Percentiles rank a stretch among this genome's conserved stretches.
phyloP scores from a whole-genome alignment of 768 basidiomycete species.

The Boletus sensibilis region DNA sequence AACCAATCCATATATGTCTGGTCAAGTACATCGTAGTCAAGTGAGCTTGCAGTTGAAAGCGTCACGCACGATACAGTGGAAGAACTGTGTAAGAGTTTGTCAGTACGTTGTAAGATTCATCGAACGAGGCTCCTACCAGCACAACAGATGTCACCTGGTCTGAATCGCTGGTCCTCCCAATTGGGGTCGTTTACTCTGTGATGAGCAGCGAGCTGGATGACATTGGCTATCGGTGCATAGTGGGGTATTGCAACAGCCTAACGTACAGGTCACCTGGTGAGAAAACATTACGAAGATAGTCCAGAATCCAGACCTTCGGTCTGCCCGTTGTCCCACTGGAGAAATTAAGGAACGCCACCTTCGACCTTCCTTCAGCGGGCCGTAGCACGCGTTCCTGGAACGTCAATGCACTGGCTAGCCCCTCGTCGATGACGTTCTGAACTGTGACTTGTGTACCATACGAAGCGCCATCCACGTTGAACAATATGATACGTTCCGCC shows the following conservation, averaged over 20 bases:
- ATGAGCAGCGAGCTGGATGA: slow-evolving; percentile 59
- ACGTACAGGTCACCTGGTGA: background rate
- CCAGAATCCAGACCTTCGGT: slow-evolving; percentile 54
- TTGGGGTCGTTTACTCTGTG: slow-evolving; percentile 45
- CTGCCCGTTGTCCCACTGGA: slow-evolving; percentile 76
- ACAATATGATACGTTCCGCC: slow-evolving; percentile 44
- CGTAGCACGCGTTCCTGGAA: slow-evolving; percentile 52
- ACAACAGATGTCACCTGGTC: slow-evolving; percentile 58
- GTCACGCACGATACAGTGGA: slow-evolving; percentile 57
- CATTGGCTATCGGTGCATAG: slow-evolving; percentile 56
- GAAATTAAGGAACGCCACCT: slow-evolving; percentile 69
- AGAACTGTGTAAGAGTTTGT: slow-evolving; percentile 40
- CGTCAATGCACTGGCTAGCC: slow-evolving; percentile 36
- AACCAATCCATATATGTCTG: slow-evolving; percentile 68
- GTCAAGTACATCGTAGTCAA: background rate
- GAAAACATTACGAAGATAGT: background rate
- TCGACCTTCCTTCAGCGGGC: slow-evolving; percentile 64
- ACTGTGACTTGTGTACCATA: slow-evolving; percentile 35
- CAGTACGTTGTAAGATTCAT: background rate
- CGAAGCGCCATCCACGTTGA: slow-evolving; percentile 28
- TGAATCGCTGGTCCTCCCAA: slow-evolving; percentile 51
- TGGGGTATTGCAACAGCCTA: slow-evolving; percentile 64
- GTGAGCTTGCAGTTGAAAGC: background rate
- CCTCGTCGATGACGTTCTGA: slow-evolving; percentile 47
- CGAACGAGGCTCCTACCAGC: slow-evolving; percentile 44